These are phyloP conservation scores for Neolentinus lepideus DNA, from an alignment of 1,284 basidiomycete species.

Conservation along the genomic window DNA sequence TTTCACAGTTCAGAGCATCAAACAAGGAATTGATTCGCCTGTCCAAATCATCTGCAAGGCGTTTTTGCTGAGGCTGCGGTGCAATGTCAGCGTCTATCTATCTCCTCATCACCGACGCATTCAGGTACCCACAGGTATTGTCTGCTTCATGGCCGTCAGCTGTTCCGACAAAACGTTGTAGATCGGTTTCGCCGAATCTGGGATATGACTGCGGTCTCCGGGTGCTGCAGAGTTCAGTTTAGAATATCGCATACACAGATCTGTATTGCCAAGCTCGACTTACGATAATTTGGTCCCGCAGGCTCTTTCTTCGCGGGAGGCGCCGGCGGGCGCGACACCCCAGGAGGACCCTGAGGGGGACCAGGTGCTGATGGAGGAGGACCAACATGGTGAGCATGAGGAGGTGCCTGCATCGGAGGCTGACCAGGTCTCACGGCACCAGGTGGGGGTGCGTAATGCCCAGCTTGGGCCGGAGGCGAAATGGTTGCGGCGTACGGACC, in stretches of 20 bases:
- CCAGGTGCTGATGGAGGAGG: slow-evolving; percentile 20
- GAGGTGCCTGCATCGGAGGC: slow-evolving; percentile 7
- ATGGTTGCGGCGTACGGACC: slow-evolving; percentile 30
- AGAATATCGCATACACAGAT: background rate
- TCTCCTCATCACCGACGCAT: background rate
- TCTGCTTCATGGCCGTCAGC: slow-evolving; percentile 60
- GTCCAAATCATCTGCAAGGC: slow-evolving; percentile 85
- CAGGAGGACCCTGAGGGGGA: slow-evolving; percentile 35
- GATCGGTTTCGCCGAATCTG: slow-evolving; percentile 61
- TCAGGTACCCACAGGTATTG: slow-evolving; percentile 51
- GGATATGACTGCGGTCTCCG: slow-evolving; percentile 90
- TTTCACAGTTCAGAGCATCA: slow-evolving; percentile 89
- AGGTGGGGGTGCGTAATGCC: slow-evolving; percentile 17
- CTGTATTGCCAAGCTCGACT: slow-evolving; percentile 26
- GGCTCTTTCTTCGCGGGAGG: slow-evolving; percentile 35
- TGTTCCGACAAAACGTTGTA: slow-evolving; percentile 62
- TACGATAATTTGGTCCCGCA: slow-evolving; percentile 79
- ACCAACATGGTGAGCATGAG: slow-evolving; percentile 16
- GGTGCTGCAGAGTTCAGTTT: slow-evolving; percentile 45
- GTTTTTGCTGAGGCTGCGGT: slow-evolving; percentile 70
- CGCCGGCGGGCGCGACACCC: slow-evolving; percentile 22
- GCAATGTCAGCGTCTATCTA: slow-evolving; percentile 10
- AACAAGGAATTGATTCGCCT: slow-evolving; percentile 83
- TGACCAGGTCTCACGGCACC: slow-evolving; percentile 9
- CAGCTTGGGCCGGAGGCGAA: slow-evolving; percentile 15